phyloP scores from a whole-genome alignment of 345 rosid genomes.

The Luvunga scandens region DNA sequence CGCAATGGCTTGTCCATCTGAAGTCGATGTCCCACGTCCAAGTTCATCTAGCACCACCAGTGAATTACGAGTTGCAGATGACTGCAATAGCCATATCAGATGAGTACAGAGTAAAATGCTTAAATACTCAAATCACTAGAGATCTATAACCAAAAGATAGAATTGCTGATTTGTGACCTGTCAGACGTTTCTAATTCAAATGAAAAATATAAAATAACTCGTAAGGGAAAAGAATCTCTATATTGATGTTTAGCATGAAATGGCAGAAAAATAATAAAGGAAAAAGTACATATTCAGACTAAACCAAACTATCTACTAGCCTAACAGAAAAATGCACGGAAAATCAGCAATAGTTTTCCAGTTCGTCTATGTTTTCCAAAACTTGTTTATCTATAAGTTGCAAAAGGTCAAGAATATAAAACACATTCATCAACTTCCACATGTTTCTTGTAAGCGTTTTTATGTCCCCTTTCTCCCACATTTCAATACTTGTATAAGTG shows the following conservation, averaged over 20 bases:
- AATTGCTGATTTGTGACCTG: not conserved
- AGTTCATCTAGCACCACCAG: slow-evolving; percentile 94
- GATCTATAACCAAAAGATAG: not conserved
- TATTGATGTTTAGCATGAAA: not conserved
- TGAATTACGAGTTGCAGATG: slow-evolving; percentile 75
- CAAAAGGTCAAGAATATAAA: not conserved
- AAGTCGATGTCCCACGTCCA: slow-evolving; percentile 95
- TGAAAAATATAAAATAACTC: not conserved
- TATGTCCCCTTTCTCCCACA: not conserved
- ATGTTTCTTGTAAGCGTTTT: not conserved
- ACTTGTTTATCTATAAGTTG: not conserved
- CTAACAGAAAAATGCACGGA: not conserved
- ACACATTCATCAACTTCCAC: not conserved
- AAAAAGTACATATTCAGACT: not conserved
- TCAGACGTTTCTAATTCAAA: not conserved
- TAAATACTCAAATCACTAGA: not conserved
- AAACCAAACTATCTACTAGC: not conserved
- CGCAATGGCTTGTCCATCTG: slow-evolving; percentile 99
- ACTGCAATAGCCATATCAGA: slow-evolving; percentile 40
- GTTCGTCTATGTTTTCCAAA: not conserved
- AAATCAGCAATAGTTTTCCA: slow-evolving; percentile 4
- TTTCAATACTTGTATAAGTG: not conserved
- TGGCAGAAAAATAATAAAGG: not conserved
- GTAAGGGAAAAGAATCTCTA: not conserved
- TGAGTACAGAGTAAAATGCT: not conserved